phyloP scores from a whole-genome alignment of 352 stramenopile genomes.

The Phytophthora hibernalis region DNA sequence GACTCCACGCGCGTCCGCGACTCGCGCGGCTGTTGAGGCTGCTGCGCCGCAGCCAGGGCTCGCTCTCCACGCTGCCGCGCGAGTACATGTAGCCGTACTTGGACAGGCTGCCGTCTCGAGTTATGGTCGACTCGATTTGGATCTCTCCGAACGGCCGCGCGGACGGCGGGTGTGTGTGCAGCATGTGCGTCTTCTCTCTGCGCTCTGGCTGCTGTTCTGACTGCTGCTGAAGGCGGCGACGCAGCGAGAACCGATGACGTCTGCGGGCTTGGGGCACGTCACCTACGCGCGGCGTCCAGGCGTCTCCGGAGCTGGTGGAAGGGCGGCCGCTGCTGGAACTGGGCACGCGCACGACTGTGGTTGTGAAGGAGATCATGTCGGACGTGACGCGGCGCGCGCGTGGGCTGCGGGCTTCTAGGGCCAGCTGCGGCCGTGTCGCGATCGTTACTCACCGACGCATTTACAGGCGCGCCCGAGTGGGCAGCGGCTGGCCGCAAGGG shows the following conservation, averaged over 20 bases:
- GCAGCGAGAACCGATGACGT: slow-evolving; percentile 14
- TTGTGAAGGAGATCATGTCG: slow-evolving; percentile 62
- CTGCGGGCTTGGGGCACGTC: slow-evolving; percentile 12
- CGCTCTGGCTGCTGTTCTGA: not conserved
- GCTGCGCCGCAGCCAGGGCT: slow-evolving; percentile 2
- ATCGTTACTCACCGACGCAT: slow-evolving; percentile 27
- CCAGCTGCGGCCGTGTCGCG: slow-evolving; percentile 33
- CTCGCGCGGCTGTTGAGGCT: slow-evolving; percentile 20
- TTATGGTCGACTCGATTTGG: slow-evolving; percentile 38
- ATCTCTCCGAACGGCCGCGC: slow-evolving; percentile 28
- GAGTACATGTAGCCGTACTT: slow-evolving; percentile 56
- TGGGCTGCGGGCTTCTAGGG: not conserved
- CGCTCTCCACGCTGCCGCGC: slow-evolving; percentile 33
- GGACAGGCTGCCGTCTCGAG: slow-evolving; percentile 10
- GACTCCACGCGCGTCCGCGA: slow-evolving; percentile 29
- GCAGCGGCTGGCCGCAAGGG: too few species aligned
- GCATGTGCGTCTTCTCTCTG: slow-evolving; percentile 5
- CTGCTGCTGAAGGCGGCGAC: not conserved
- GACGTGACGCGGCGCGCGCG: slow-evolving; percentile 36
- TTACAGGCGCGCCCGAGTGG: too few species aligned
- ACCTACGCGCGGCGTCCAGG: not conserved
- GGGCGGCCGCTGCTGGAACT: slow-evolving; percentile 4
- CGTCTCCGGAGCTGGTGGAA: slow-evolving; percentile 9
- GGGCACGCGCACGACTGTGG: slow-evolving; percentile 40
- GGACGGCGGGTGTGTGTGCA: not conserved